Evolutionary conservation across 2,329 filamentous ascomycete species (phyloP), one percentile per base, ranked within the genome.

Genomic region (Septoria linicola): DNA sequence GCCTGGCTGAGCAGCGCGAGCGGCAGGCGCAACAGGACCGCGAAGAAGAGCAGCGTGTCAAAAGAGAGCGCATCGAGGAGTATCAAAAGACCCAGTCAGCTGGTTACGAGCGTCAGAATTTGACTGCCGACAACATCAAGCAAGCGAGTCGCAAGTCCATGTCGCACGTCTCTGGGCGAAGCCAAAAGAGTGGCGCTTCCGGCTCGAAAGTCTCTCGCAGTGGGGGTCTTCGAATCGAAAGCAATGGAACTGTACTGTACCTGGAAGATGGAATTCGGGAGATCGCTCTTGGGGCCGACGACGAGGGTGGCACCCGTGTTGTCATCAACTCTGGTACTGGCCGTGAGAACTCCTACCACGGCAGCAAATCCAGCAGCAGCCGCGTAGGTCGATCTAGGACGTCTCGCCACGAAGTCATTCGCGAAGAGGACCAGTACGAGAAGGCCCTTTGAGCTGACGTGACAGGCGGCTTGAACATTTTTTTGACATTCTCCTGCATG

Each of bases 41-140:
- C 13, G 14, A 34, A 8, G 41, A 49, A 16, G 35, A 49, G 20
- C 44, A 51, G 19, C 50, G 54, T 13, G 27, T 55, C 41, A 14
- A 40, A 4, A 39, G 52, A 25, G 63, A 63, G 21, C 52, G 42
- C n/a, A 51, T 59, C 13, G 63, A 61, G 19, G 55, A 51, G n/a
- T 66, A 67, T 27, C 64, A 66, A 46, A 48, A 55, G n/a, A 45
- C 51, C 7, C 51, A 58, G 32, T 44, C 55, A 21, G 64, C 63
- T 30, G 53, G 42, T 20, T 10, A 50, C 10, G 55, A 57, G 20
- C 45, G 51, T 1, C 45, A 59, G 17, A 57, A 61, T 19, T 50
- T 66, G n/a, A 66, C 62, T 8, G 63, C 63, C 4, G 60, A 63
- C 37, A 64, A 65, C 40, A 57, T 67, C 46, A 59, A 61, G 34